Base-by-base conservation (phyloP, 2,329 filamentous ascomycete genomes). In the Tolypocladium cylindrosporum region DNA sequence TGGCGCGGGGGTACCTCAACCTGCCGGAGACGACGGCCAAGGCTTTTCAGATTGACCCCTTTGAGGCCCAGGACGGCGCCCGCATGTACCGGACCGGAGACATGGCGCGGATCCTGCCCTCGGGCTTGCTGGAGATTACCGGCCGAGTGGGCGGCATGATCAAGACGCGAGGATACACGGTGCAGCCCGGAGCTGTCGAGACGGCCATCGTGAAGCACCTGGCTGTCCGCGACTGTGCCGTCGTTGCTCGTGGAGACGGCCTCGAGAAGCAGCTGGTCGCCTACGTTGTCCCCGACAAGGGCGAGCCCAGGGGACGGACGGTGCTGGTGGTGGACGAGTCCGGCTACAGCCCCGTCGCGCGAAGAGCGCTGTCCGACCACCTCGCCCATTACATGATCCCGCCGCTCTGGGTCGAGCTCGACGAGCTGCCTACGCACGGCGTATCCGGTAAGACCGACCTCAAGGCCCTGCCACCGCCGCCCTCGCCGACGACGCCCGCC, bases 361-460 rank as follows among this genome's bases (percentile, higher is more conserved):
- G 89, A 53, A 82, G 84, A 57, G 79, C 80, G 19, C 77, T 93
- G 2, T 79, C 85, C 1, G 75, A 80, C 19, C 84, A 85, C 61
- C 78, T 93, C 37, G 89, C 89, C 1, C 88, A 90, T 61, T 93
- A 93, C 71, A 92, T 93, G 89, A 87, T 93, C 57, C 89, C 89
- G 0, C 79, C 87, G 1, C 71, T 91, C 3, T 93, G 89, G 89
- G 85, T 92, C 42, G 82, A 88, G 65, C 72, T 92, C 39, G 81
- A 87, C 3, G 79, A 81, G 60, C 72, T 93, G 6, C 89, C 89
- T 0, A 91, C 88, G 0, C 86, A 91, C 64, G 85, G 83, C 55
- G 89, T 93, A 1, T 92, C 89, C 16, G 89, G 89, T 24, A 93
- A 93, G 73, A 84, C 86, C 24, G 87, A 93, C 64, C 76, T 89